Conservation (phyloP, 768 basidiomycete genomes). For the Boletus subparvulus region DNA sequence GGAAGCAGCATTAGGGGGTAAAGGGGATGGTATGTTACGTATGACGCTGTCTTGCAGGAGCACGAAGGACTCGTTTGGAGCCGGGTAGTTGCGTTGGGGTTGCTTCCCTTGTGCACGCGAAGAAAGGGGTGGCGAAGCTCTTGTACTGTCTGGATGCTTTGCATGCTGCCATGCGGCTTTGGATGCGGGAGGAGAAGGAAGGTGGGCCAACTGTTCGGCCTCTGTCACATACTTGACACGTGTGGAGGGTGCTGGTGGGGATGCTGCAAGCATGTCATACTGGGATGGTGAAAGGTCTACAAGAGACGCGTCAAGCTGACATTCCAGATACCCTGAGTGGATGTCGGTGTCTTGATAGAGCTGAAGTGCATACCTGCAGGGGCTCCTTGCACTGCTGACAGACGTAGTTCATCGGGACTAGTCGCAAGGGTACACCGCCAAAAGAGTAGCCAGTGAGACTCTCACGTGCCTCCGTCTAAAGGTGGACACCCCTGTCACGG, state of each 20-base stretch:
- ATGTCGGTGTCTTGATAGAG: not conserved
- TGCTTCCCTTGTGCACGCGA: conserved; percentile 62
- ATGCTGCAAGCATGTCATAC: conserved; percentile 80
- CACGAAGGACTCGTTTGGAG: conserved; percentile 88
- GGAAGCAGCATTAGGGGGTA: conserved; percentile 41
- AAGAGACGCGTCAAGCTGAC: conserved; percentile 86
- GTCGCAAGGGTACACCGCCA: too few species aligned
- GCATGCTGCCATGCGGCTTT: conserved; percentile 67
- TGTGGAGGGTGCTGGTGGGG: conserved; percentile 50
- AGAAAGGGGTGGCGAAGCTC: conserved; percentile 42
- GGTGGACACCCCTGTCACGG: not conserved
- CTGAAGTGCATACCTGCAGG: conserved; percentile 56
- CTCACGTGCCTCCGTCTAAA: not conserved
- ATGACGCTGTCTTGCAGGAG: conserved; percentile 83
- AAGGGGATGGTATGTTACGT: conserved; percentile 61
- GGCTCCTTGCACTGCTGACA: conserved; percentile 94
- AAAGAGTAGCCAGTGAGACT: not conserved
- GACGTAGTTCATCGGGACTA: conserved; percentile 45
- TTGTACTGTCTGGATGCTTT: conserved; percentile 38
- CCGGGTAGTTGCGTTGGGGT: conserved; percentile 48
- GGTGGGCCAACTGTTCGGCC: conserved; percentile 45
- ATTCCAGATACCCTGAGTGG: conserved; percentile 8
- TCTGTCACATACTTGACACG: conserved; percentile 40
- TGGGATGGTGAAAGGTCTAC: conserved; percentile 82
- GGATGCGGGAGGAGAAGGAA: conserved; percentile 48